phyloP scores from a whole-genome alignment of 768 basidiomycete species.

The Xerocomus potaroensis region DNA sequence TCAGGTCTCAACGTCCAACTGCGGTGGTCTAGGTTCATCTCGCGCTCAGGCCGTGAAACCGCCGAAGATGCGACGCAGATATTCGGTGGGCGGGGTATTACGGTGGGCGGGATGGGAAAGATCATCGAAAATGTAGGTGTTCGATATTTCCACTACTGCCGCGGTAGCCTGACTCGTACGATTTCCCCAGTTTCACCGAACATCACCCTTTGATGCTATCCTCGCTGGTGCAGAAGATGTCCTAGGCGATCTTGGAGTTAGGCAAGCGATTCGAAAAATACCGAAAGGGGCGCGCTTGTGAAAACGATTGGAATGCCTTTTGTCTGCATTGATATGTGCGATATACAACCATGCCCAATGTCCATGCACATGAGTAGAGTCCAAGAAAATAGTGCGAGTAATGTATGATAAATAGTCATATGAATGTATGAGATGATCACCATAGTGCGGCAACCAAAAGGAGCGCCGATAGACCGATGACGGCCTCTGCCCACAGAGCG shows the following conservation, averaged over 20 bases:
- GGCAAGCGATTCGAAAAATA: slow-evolving; percentile 70
- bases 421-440: background rate
- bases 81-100: slow-evolving; percentile 88
- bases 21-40: slow-evolving; percentile 50
- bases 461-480: slow-evolving; percentile 7
- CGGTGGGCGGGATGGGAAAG: slow-evolving; percentile 83
- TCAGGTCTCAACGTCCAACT: too few species aligned
- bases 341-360: slow-evolving; percentile 7
- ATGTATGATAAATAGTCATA: slow-evolving; percentile 10
- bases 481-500: background rate
- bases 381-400: slow-evolving; percentile 5
- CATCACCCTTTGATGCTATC: slow-evolving; percentile 80
- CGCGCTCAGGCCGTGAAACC: slow-evolving; percentile 47
- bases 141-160: too few species aligned
- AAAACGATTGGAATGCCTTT: slow-evolving; percentile 8
- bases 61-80: slow-evolving; percentile 75
- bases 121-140: slow-evolving; percentile 69
- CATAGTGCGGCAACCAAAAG: slow-evolving; percentile 11
- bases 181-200: slow-evolving; percentile 68
- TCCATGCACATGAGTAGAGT: background rate
- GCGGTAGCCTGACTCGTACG: background rate
- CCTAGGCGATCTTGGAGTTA: slow-evolving; percentile 66
- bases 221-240: slow-evolving; percentile 79
- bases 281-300: slow-evolving; percentile 47
- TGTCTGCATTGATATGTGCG: background rate